phyloP scores from a whole-genome alignment of 371 early-diverging fungal genomes.

The Lichtheimia hyalospora region DNA sequence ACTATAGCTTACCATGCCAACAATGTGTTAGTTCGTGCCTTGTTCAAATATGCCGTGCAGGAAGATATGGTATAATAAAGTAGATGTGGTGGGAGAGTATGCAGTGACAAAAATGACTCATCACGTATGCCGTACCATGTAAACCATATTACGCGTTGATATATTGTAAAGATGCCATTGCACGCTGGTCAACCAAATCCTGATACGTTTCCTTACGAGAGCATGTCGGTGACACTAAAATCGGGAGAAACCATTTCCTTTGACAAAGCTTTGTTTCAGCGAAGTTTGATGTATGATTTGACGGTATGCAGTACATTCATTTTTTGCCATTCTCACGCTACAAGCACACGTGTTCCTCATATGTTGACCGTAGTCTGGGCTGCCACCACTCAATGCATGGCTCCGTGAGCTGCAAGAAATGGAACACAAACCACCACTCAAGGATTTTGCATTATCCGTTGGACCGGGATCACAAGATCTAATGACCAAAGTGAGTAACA shows the following conservation, averaged over 20 bases:
- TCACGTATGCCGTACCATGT: too few species aligned
- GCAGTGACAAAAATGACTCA: neutral
- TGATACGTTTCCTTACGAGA: slow-evolving; percentile 68
- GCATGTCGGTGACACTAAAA: slow-evolving; percentile 59
- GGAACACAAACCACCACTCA: slow-evolving; percentile 61
- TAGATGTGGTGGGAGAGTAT: neutral
- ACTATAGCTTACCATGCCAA: too few species aligned
- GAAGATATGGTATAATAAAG: slow-evolving; percentile 11
- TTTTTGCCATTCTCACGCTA: slow-evolving; percentile 4
- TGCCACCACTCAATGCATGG: slow-evolving; percentile 65
- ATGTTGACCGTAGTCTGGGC: slow-evolving; percentile 49
- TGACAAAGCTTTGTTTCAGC: slow-evolving; percentile 39
- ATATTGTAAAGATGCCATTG: slow-evolving; percentile 49
- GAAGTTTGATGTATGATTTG: slow-evolving; percentile 55
- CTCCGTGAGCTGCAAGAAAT: slow-evolving; percentile 59
- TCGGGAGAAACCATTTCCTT: slow-evolving; percentile 55
- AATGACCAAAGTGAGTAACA: slow-evolving; percentile 54
- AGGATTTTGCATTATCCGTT: slow-evolving; percentile 61
- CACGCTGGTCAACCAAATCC: slow-evolving; percentile 80
- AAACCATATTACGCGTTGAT: neutral
- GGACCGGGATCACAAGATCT: slow-evolving; percentile 80
- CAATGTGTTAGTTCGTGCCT: slow-evolving; percentile 15
- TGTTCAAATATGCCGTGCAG: slow-evolving; percentile 15
- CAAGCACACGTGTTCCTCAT: too few species aligned
- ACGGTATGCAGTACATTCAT: slow-evolving; percentile 39